Evolutionary conservation across 768 basidiomycete genomes (phyloP).

Genomic region (Pholiota conissans): DNA sequence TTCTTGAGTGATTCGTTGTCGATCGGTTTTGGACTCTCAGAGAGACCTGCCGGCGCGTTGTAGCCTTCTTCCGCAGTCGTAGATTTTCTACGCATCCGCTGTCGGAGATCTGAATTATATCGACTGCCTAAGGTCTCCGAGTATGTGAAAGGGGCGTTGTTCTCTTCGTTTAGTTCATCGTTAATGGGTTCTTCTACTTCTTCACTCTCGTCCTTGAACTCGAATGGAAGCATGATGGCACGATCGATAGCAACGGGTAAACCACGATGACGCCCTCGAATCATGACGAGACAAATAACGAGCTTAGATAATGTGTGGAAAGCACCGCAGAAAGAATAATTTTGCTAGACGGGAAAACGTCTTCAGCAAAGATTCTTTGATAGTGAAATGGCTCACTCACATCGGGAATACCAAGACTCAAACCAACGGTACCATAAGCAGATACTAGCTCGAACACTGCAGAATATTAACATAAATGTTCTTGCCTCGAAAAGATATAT

Average conservation of each 20-base stretch:
- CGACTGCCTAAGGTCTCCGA: conserved; percentile 18
- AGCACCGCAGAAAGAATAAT: conserved; percentile 80
- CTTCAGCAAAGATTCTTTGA: neutral
- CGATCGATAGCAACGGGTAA: conserved; percentile 87
- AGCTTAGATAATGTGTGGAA: conserved; percentile 84
- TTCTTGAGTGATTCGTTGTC: neutral
- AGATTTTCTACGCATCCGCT: conserved; percentile 12
- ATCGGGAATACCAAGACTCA: conserved; percentile 84
- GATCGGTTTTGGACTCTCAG: neutral
- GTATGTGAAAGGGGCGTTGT: conserved; percentile 8
- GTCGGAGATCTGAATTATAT: conserved; percentile 13
- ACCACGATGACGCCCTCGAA: conserved; percentile 90
- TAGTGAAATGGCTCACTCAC: conserved; percentile 41
- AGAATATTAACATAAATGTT: neutral
- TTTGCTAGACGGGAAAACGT: conserved; percentile 54
- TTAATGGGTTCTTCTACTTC: conserved; percentile 4
- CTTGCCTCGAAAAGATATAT: neutral
- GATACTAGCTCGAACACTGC: conserved; percentile 86
- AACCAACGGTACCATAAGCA: conserved; percentile 86
- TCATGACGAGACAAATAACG: conserved; percentile 85
- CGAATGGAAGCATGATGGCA: conserved; percentile 78
- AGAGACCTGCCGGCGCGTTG: neutral
- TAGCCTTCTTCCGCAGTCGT: neutral
- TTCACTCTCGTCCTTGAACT: conserved; percentile 39
- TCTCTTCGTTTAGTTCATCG: neutral